Evolutionary conservation across 257 asterid species (phyloP), one percentile per base, ranked within the genome.

Genomic region (Ligustrum vulgare): DNA sequence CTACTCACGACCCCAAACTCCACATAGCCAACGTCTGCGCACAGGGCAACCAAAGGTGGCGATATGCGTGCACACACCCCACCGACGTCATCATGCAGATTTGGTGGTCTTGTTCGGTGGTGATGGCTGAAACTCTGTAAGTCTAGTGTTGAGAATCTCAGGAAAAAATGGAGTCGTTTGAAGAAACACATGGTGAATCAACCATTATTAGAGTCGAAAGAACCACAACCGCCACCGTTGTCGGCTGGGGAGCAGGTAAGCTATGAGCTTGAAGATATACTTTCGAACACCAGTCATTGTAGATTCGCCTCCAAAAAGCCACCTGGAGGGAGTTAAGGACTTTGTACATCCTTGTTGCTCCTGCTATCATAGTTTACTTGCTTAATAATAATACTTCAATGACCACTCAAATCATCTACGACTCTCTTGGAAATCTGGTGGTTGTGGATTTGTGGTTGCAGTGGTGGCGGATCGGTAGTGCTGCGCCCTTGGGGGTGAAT

Each of bases 341-440:
- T 16, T 16, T 72, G 18, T 34, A 65, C 15, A 34, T 49, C 20
- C 47, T 72, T 36, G 81, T 77, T 4, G 81, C 81, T 6, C 81
- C 81, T 0, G 81, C 81, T 4, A 67, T 75, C 0, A 67, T 65
- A 4, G 81, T 78, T 5, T 78, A 78, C 67, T 37, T 72, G 63
- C 72, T 78, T 9, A 78, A 78, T 25, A 71, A 34, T 13, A 6
- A 66, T 41, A 78, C 68, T 76, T 69, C 77, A 10, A 75, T 78
- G 35, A 49, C 75, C 13, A 78, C 81, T 12, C 81, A 78, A 22
- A 78, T 78, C 15, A 65, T 72, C 67, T 71, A 73, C 1, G 81
- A 77, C 64, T 77, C 72, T 47, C 77, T 78, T 78, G 81, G 81
- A 8, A 78, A 72, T 66, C 81, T 78, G n/a, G n/a, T n/a, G n/a